These are phyloP conservation scores for Trypethelium eluteriae DNA, from an alignment of 495 filamentous ascomycete genomes.

Conservation along the genomic window DNA sequence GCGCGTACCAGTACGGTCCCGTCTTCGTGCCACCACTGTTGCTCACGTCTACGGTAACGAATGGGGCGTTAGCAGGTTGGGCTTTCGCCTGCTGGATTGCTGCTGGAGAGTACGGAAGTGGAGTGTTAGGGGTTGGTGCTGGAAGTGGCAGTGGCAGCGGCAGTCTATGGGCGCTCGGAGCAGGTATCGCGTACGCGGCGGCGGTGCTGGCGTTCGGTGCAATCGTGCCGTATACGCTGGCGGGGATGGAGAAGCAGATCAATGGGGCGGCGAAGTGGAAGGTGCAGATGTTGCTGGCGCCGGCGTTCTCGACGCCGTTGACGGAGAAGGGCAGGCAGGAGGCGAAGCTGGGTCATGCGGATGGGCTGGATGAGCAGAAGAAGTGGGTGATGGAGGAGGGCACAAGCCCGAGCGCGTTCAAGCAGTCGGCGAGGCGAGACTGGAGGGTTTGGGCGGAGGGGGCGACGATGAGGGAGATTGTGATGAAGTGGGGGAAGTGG, in stretches of 20 bases:
- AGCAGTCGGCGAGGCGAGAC: background rate
- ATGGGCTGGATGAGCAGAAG: background rate
- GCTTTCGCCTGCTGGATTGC: background rate
- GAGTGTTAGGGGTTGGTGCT: slow-evolving; percentile 17
- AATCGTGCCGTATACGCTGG: slow-evolving; percentile 30
- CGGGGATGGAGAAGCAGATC: slow-evolving; percentile 29
- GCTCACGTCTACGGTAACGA: slow-evolving; percentile 17
- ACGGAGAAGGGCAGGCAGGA: background rate
- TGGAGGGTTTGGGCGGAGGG: slow-evolving; percentile 4
- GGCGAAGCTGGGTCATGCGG: background rate
- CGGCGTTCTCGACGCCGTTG: background rate
- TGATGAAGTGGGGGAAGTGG: slow-evolving; percentile 11
- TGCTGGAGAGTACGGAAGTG: background rate
- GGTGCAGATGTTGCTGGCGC: slow-evolving; percentile 27
- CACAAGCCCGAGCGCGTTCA: background rate
- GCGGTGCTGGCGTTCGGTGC: background rate
- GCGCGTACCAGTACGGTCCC: slow-evolving; percentile 28
- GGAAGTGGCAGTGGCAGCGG: slow-evolving; percentile 12
- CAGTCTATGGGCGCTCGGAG: slow-evolving; percentile 23
- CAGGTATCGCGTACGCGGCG: slow-evolving; percentile 14
- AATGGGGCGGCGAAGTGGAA: slow-evolving; percentile 34
- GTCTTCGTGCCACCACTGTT: slow-evolving; percentile 30
- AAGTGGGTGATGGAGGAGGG: background rate
- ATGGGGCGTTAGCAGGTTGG: background rate
- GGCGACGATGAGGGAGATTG: slow-evolving; percentile 7